A percentile compares a stretch with the other conserved stretches of the same genome.
phyloP scores from a whole-genome alignment of 176 grass and related monocot species.

The Hyparrhenia diplandra region DNA sequence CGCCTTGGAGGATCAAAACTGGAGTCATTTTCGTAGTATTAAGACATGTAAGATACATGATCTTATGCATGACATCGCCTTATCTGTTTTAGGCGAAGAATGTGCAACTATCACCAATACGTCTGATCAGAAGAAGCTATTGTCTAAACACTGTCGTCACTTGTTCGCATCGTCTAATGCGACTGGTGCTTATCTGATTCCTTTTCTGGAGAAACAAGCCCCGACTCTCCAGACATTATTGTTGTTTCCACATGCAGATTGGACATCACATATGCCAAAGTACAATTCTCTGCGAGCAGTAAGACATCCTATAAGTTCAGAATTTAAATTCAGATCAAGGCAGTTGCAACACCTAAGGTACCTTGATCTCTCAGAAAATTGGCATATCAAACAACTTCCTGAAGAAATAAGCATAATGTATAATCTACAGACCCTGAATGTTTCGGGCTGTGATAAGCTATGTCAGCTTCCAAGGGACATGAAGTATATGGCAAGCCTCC shows the following conservation, averaged over 20 bases:
- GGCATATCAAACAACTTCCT: background rate
- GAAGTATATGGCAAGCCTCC: conserved; percentile 21
- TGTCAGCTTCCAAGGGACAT: conserved; percentile 25
- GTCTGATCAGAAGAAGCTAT: background rate
- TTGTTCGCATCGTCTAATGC: background rate
- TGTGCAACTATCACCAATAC: background rate
- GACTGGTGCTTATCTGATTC: background rate
- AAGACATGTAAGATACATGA: background rate
- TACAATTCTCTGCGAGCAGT: background rate
- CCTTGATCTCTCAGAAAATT: background rate
- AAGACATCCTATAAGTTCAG: rapidly evolving
- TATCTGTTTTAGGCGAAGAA: background rate
- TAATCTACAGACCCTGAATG: background rate
- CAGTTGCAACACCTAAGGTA: background rate
- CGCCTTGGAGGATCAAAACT: background rate
- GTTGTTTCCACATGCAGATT: rapidly evolving
- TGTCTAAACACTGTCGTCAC: background rate
- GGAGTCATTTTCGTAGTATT: background rate
- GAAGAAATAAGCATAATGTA: conserved; percentile 10
- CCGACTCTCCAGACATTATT: background rate
- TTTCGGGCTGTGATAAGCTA: rapidly evolving
- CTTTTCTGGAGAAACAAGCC: background rate
- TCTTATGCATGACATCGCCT: background rate
- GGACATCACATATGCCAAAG: background rate
- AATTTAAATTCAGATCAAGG: background rate